These are phyloP conservation scores for Mycena filopes DNA, from an alignment of 768 basidiomycete species.

Conservation along the genomic window DNA sequence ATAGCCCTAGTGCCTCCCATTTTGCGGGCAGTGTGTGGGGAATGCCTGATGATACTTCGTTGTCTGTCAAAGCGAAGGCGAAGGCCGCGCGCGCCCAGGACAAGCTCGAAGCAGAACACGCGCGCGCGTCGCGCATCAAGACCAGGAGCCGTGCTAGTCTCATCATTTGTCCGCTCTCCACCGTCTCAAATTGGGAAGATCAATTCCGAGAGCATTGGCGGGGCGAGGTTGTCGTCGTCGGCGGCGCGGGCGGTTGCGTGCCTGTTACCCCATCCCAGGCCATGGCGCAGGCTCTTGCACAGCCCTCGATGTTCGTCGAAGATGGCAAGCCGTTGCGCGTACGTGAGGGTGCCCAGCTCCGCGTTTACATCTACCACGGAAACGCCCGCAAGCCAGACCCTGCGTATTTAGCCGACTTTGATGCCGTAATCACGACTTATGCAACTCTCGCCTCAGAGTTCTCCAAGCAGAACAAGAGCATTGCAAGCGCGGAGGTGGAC, in stretches of 20 bases:
- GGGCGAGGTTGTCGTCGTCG: conserved; percentile 85
- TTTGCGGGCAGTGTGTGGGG: conserved; percentile 87
- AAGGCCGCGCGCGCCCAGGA: conserved; percentile 75
- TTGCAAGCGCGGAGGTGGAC: conserved; percentile 66
- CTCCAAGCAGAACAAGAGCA: conserved; percentile 84
- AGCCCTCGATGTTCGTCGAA: conserved; percentile 43
- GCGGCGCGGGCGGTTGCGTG: conserved; percentile 70
- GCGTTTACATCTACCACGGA: conserved; percentile 96
- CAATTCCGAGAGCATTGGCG: conserved; percentile 98
- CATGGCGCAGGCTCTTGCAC: conserved; percentile 48
- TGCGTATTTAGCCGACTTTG: conserved; percentile 90
- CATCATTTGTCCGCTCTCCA: conserved; percentile 96
- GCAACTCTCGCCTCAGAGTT: conserved; percentile 95
- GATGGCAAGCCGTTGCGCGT: conserved; percentile 49
- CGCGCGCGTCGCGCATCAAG: conserved; percentile 81
- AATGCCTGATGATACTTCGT: conserved; percentile 68
- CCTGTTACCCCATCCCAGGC: conserved; percentile 49
- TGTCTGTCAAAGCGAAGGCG: conserved; percentile 66
- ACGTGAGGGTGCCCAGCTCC: conserved; percentile 65
- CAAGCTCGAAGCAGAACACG: conserved; percentile 76
- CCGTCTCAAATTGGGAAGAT: conserved; percentile 98
- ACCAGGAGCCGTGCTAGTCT: conserved; percentile 88
- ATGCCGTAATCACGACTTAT: conserved; percentile 97
- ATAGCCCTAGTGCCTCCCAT: conserved; percentile 59
- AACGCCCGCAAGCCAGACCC: conserved; percentile 88